Conservation (phyloP, 1,139 yeast genomes). For the Blastobotrys niveus region DNA sequence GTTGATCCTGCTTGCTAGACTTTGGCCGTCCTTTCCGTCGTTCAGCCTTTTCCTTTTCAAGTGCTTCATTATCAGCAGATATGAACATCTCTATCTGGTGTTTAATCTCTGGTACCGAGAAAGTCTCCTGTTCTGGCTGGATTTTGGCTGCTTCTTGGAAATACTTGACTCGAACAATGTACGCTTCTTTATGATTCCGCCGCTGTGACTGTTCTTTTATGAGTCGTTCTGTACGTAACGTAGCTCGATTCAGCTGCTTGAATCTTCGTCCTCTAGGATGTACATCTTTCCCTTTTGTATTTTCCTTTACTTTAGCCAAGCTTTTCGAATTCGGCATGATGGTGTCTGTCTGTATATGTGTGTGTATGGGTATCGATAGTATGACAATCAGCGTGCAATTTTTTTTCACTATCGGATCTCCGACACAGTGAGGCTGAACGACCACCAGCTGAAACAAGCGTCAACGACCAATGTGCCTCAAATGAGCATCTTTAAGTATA, state of each 20-base stretch:
- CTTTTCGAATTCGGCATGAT: conserved; percentile 76
- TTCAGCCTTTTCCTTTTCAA: conserved; percentile 49
- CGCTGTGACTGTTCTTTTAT: conserved; percentile 56
- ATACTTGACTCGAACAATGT: conserved; percentile 48
- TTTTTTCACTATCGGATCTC: too few relatives aligned
- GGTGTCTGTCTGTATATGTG: conserved; percentile 1
- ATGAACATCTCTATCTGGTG: conserved; percentile 57
- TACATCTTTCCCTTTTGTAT: conserved; percentile 52
- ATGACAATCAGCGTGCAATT: too few relatives aligned
- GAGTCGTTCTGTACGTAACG: conserved; percentile 70
- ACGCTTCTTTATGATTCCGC: conserved; percentile 46
- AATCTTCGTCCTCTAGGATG: conserved; percentile 89
- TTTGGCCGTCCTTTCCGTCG: conserved; percentile 90
- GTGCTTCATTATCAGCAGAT: conserved; percentile 67
- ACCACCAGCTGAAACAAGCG: too few relatives aligned
- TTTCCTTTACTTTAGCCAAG: conserved; percentile 65
- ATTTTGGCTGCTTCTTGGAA: conserved; percentile 58
- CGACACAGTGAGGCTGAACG: too few relatives aligned
- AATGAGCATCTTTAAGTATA: too few relatives aligned
- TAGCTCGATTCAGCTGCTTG: conserved; percentile 78
- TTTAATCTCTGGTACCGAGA: conserved; percentile 53
- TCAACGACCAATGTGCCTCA: too few relatives aligned
- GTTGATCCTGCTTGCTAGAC: conserved; percentile 56
- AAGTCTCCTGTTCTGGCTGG: conserved; percentile 38
- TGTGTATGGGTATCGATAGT: background rate